phyloP scores from a whole-genome alignment of 2,329 filamentous ascomycete species.

The Clarireedia hainanense region DNA sequence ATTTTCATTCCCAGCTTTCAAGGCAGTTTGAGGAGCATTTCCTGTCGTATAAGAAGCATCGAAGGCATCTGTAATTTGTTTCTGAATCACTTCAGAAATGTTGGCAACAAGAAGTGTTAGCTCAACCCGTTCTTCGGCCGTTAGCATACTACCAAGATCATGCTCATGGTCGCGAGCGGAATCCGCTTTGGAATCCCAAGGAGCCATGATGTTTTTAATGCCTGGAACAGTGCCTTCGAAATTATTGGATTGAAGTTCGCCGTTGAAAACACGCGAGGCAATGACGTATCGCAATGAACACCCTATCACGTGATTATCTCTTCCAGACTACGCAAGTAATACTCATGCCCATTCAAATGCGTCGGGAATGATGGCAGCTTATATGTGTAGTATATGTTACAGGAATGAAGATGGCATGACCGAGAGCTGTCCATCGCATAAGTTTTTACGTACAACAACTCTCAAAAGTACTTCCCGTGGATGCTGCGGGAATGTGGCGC shows the following conservation, averaged over 20 bases:
- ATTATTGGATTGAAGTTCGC: background rate
- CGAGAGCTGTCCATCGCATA: too few species aligned
- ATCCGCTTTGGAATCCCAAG: conserved; percentile 1
- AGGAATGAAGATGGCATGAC: too few species aligned
- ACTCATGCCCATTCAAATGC: too few species aligned
- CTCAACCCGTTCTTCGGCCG: conserved; percentile 32
- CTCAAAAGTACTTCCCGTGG: too few species aligned
- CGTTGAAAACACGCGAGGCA: too few species aligned
- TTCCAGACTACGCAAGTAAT: too few species aligned
- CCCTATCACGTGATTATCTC: too few species aligned
- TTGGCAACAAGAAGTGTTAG: conserved; percentile 42
- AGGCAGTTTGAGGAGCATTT: conserved; percentile 24
- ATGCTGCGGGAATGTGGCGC: background rate
- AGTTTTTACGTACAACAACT: too few species aligned
- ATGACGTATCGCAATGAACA: too few species aligned
- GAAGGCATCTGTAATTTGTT: conserved; percentile 44
- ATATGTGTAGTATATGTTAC: too few species aligned
- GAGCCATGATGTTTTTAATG: conserved; percentile 14
- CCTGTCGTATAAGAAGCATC: conserved; percentile 30
- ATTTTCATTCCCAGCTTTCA: conserved; percentile 31
- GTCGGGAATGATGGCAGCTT: too few species aligned
- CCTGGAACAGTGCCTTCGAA: background rate
- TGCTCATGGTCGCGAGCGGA: conserved; percentile 16
- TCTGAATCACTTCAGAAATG: conserved; percentile 48
- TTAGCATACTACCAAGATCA: conserved; percentile 26